These are phyloP conservation scores for Dalbergia cochinchinensis DNA, from an alignment of 306 rosid species.

Conservation along the genomic window DNA sequence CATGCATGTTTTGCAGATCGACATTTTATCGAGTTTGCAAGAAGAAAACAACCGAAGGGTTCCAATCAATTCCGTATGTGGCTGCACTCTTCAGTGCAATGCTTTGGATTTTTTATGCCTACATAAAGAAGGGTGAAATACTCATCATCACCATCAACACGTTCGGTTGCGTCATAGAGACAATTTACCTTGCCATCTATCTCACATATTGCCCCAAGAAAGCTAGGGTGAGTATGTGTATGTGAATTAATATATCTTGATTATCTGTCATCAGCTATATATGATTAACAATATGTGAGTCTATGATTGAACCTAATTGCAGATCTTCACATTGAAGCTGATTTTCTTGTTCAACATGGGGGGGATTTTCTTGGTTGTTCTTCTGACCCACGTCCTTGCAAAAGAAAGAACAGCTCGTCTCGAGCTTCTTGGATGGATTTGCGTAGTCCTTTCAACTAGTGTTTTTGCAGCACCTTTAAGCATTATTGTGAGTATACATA, in stretches of 20 bases:
- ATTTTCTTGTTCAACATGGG: slow-evolving; percentile 70
- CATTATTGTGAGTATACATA: slow-evolving; percentile 63
- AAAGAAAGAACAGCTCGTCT: slow-evolving; percentile 63
- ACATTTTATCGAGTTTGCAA: slow-evolving; percentile 73
- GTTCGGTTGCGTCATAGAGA: slow-evolving; percentile 79
- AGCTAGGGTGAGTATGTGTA: slow-evolving; percentile 60
- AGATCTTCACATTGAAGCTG: slow-evolving; percentile 76
- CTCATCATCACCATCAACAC: slow-evolving; percentile 84
- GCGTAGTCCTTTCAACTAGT: slow-evolving; percentile 76
- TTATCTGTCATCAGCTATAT: neutral
- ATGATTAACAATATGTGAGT: neutral
- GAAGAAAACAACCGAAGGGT: slow-evolving; percentile 95
- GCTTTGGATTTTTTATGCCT: slow-evolving; percentile 93
- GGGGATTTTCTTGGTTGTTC: slow-evolving; percentile 72
- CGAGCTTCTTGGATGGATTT: slow-evolving; percentile 84
- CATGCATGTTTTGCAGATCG: slow-evolving; percentile 57
- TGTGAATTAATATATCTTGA: neutral
- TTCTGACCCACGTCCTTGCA: slow-evolving; percentile 71
- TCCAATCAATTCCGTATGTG: slow-evolving; percentile 87
- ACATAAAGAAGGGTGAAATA: slow-evolving; percentile 66
- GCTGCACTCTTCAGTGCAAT: slow-evolving; percentile 89
- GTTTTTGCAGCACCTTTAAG: slow-evolving; percentile 94
- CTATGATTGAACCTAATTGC: slow-evolving; percentile 41
- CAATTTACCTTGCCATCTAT: slow-evolving; percentile 75
- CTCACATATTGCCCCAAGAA: slow-evolving; percentile 73